phyloP scores from a whole-genome alignment of 2,329 filamentous ascomycete genomes.

The Pseudopyricularia cyperi region DNA sequence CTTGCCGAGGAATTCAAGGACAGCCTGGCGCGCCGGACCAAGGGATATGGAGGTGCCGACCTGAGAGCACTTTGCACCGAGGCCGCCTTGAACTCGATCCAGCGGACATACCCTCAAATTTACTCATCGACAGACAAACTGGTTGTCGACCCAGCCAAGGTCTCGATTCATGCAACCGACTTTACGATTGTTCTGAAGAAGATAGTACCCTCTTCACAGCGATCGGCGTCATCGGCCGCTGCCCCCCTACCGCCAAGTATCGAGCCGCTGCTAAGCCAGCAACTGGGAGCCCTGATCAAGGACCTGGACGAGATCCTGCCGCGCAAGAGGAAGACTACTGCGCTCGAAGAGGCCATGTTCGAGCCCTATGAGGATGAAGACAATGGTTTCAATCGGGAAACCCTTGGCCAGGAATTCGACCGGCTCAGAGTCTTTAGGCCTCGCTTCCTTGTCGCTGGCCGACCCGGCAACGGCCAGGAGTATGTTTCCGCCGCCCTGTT shows the following conservation, averaged over 20 bases:
- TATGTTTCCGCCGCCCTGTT: slow-evolving; percentile 78
- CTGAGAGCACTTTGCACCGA: slow-evolving; percentile 89
- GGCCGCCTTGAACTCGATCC: slow-evolving; percentile 88
- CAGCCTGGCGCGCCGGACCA: slow-evolving; percentile 74
- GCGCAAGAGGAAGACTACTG: slow-evolving; percentile 73
- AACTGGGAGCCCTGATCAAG: slow-evolving; percentile 55
- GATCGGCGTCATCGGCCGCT: slow-evolving; percentile 75
- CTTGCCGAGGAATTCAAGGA: slow-evolving; percentile 68
- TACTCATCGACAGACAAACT: slow-evolving; percentile 86
- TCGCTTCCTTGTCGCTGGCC: slow-evolving; percentile 70
- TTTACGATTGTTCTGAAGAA: slow-evolving; percentile 97
- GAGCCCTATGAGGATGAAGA: slow-evolving; percentile 75
- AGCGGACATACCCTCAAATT: slow-evolving; percentile 91
- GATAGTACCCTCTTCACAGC: slow-evolving; percentile 87
- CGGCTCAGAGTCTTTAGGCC: slow-evolving; percentile 79
- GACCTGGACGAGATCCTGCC: slow-evolving; percentile 68
- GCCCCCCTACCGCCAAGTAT: slow-evolving; percentile 67
- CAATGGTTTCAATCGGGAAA: slow-evolving; percentile 74
- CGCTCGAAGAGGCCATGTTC: slow-evolving; percentile 86
- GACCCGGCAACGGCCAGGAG: slow-evolving; percentile 74
- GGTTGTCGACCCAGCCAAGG: slow-evolving; percentile 71
- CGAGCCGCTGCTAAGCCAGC: slow-evolving; percentile 65
- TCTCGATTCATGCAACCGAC: slow-evolving; percentile 80
- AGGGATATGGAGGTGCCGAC: slow-evolving; percentile 89
- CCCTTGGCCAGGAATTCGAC: slow-evolving; percentile 66